Percentiles rank a stretch among this genome's conserved stretches.
Evolutionary conservation across 2,329 filamentous ascomycete species (phyloP).

Genomic region (Akanthomyces dipterigenus): DNA sequence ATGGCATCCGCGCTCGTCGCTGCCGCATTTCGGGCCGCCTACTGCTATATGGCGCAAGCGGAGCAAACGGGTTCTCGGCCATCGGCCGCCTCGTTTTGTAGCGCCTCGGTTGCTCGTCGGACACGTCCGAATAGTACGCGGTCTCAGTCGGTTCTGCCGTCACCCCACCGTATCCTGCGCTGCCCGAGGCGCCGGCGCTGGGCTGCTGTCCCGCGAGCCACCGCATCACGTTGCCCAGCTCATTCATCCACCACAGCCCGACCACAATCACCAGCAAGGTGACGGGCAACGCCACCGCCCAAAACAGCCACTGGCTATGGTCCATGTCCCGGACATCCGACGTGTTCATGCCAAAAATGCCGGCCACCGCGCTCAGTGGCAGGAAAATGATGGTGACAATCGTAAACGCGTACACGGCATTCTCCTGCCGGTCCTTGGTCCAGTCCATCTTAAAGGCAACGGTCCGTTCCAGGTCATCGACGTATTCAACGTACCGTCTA

Average conservation of each 20-base stretch:
- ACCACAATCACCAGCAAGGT: constrained; percentile 33
- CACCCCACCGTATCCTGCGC: background rate
- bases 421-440: constrained; percentile 39
- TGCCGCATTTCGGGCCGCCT: background rate
- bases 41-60: background rate
- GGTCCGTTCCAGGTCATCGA: constrained; percentile 24
- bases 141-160: background rate
- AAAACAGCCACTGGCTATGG: constrained; percentile 42
- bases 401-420: constrained; percentile 43
- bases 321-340: constrained; percentile 43
- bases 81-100: background rate
- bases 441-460: constrained; percentile 31
- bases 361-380: constrained; percentile 38
- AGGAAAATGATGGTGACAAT: constrained; percentile 44
- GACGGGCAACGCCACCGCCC: constrained; percentile 40
- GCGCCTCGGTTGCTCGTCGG: background rate
- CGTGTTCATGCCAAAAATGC: constrained; percentile 49
- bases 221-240: constrained; percentile 28
- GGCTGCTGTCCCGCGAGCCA: constrained; percentile 21
- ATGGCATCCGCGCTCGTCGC: background rate
- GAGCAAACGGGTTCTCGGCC: background rate
- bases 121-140: constrained; percentile 1
- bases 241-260: constrained; percentile 37
- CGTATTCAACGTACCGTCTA: constrained; percentile 23
- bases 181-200: background rate